These are phyloP conservation scores for Myriosclerotinia scirpicola DNA, from an alignment of 2,329 filamentous ascomycete genomes.

Conservation along the genomic window DNA sequence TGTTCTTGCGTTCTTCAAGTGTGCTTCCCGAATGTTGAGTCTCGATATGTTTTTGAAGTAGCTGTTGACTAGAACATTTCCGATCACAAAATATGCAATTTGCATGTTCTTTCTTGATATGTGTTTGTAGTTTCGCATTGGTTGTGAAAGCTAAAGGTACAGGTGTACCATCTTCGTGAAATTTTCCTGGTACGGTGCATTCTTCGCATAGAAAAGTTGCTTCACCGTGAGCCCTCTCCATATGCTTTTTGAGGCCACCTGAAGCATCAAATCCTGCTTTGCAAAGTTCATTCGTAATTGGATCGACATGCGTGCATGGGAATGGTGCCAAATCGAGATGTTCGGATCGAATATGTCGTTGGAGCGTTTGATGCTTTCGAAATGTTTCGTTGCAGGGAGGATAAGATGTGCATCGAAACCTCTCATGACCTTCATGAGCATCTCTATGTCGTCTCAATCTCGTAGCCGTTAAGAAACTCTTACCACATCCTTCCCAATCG, in stretches of 20 bases:
- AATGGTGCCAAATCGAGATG: slow-evolving; percentile 74
- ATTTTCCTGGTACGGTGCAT: slow-evolving; percentile 51
- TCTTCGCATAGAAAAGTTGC: slow-evolving; percentile 75
- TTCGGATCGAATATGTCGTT: slow-evolving; percentile 75
- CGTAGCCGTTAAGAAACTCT: slow-evolving; percentile 78
- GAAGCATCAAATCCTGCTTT: slow-evolving; percentile 70
- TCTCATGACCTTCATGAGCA: slow-evolving; percentile 75
- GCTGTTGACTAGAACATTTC: slow-evolving; percentile 63
- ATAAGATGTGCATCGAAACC: slow-evolving; percentile 70
- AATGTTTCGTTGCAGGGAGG: slow-evolving; percentile 74
- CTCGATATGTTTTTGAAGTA: slow-evolving; percentile 76
- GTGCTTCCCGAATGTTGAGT: slow-evolving; percentile 67
- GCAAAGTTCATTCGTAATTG: slow-evolving; percentile 57
- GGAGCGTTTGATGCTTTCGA: slow-evolving; percentile 81
- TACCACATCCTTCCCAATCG: slow-evolving; percentile 69
- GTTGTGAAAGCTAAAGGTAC: slow-evolving; percentile 66
- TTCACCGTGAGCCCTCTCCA: slow-evolving; percentile 63
- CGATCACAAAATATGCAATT: slow-evolving; percentile 73
- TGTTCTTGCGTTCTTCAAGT: slow-evolving; percentile 63
- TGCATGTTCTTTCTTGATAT: slow-evolving; percentile 72
- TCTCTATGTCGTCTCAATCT: slow-evolving; percentile 73
- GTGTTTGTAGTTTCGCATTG: slow-evolving; percentile 67
- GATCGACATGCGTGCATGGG: slow-evolving; percentile 62
- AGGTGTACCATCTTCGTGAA: slow-evolving; percentile 44
- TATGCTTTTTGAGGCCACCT: slow-evolving; percentile 69